A percentile compares a stretch with the other conserved stretches of the same genome.
phyloP scores from a whole-genome alignment of 1,139 yeast genomes.

The Saccharomyces pastorianus region DNA sequence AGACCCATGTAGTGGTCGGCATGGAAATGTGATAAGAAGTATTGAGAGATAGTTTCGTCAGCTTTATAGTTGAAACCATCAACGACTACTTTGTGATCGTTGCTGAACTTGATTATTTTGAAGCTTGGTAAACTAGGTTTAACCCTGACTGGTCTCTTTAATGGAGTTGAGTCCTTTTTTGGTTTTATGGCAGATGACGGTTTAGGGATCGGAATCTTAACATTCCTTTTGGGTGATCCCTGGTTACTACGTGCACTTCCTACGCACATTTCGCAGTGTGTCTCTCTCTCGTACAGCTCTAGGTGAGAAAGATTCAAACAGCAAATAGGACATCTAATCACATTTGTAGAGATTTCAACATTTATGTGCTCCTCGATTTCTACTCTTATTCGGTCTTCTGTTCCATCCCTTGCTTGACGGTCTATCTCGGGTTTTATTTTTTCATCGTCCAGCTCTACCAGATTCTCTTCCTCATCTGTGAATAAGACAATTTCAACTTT shows the following conservation, averaged over 20 bases:
- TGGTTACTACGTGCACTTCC: slow-evolving; percentile 10
- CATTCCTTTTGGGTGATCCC: slow-evolving; percentile 2
- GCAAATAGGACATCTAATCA: slow-evolving; percentile 47
- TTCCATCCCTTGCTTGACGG: neutral
- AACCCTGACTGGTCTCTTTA: slow-evolving; percentile 17
- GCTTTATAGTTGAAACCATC: slow-evolving; percentile 60
- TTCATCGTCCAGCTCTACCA: neutral
- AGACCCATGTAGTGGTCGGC: slow-evolving; percentile 91
- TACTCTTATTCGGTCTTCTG: neutral
- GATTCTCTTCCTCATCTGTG: neutral
- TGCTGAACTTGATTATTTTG: slow-evolving; percentile 44
- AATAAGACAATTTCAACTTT: neutral
- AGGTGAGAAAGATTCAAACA: slow-evolving; percentile 35
- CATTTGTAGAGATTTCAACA: slow-evolving; percentile 1
- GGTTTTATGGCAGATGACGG: slow-evolving; percentile 6
- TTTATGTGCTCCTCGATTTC: neutral
- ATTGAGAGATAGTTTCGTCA: slow-evolving; percentile 36
- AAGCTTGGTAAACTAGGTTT: slow-evolving; percentile 45
- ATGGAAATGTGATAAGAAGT: slow-evolving; percentile 77
- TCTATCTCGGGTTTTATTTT: neutral
- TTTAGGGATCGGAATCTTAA: neutral
- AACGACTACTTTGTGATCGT: slow-evolving; percentile 41
- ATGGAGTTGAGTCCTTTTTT: slow-evolving; percentile 3
- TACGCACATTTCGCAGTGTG: slow-evolving; percentile 55
- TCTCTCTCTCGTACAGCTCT: slow-evolving; percentile 38